Evolutionary conservation across 2,329 filamentous ascomycete genomes (phyloP), one percentile per base, ranked within the genome.

Genomic region (Fusarium lyarnte): DNA sequence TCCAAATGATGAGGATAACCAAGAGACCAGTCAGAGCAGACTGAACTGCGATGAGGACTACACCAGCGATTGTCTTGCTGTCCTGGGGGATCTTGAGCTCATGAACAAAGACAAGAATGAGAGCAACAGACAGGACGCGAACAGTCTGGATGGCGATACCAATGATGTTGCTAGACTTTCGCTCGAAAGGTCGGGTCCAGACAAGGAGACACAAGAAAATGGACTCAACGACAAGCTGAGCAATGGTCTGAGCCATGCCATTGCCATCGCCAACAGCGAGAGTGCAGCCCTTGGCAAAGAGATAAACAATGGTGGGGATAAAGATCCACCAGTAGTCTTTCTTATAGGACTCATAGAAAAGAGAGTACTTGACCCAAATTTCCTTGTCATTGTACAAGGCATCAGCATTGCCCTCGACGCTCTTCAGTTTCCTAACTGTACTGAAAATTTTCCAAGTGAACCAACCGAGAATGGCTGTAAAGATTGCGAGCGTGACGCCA

Each of bases 251-350:
- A 10, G 88, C 84, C 81, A 97, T 88, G 53, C 95, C 96, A 79
- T 97, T 90, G 17, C 94, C 94, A 78, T 98, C 92, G 46, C 90
- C 94, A 35, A 90, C 93, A 19, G 95, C 95, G 73, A 98, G 91
- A 64, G 95, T 90, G 69, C 91, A 92, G 60, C 95, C 95, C 84
- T 96, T 96, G 79, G 90, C 91, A 79, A 98, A 94, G 86, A 95
- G 93, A 86, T 98, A 98, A 72, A 94, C 69, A 78, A 98, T 97
- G 69, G 89, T 86, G 1, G 96, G 96, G 19, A 98, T 88, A 79
- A 99, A 98, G 29, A 98, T 84, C 95, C 95, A 98, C 96, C 96
- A 99, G 85, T 95, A 97, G 76, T 91, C 90, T 82, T 93, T 94
- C 85, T 94, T 94, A 87, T 97, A 98, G 76, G 92, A 92, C 78